These are phyloP conservation scores for Termitomyces sp. DNA, from an alignment of 768 basidiomycete genomes.

Conservation along the genomic window DNA sequence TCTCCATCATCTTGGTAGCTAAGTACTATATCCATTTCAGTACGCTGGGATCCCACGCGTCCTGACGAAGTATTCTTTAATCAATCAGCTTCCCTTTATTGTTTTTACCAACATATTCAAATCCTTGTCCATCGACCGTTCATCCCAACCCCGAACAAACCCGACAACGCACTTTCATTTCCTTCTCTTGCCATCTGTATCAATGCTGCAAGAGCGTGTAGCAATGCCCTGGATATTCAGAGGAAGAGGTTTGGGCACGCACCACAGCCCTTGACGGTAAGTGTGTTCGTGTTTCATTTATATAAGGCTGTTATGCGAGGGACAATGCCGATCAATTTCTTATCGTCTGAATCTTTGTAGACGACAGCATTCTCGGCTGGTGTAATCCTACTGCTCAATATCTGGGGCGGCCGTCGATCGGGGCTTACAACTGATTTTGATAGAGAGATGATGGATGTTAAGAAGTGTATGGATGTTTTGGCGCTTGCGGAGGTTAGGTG, in stretches of 20 bases:
- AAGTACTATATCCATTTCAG: conserved; percentile 16
- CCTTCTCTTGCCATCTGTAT: conserved; percentile 74
- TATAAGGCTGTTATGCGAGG: not conserved
- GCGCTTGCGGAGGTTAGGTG: conserved; percentile 30
- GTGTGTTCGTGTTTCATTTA: not conserved
- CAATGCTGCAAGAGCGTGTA: conserved; percentile 74
- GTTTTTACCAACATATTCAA: conserved; percentile 48
- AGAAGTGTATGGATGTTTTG: conserved; percentile 55
- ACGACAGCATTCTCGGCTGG: conserved; percentile 38
- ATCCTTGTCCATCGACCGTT: conserved; percentile 78
- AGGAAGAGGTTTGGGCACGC: conserved; percentile 26
- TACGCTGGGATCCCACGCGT: conserved; percentile 46
- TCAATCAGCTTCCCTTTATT: conserved; percentile 55
- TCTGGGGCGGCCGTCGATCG: conserved; percentile 60
- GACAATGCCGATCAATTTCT: not conserved
- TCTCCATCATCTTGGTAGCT: not conserved
- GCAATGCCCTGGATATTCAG: conserved; percentile 65
- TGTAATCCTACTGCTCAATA: conserved; percentile 58
- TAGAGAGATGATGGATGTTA: conserved; percentile 56
- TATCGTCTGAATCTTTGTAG: conserved; percentile 14
- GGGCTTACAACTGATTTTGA: conserved; percentile 41
- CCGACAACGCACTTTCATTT: conserved; percentile 36
- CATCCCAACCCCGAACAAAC: conserved; percentile 52
- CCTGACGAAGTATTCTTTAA: conserved; percentile 40
- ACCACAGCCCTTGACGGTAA: conserved; percentile 29